Evolutionary conservation across 305 asterid species (phyloP), one percentile per base, ranked within the genome.

Genomic region (Fraxinus nigra): DNA sequence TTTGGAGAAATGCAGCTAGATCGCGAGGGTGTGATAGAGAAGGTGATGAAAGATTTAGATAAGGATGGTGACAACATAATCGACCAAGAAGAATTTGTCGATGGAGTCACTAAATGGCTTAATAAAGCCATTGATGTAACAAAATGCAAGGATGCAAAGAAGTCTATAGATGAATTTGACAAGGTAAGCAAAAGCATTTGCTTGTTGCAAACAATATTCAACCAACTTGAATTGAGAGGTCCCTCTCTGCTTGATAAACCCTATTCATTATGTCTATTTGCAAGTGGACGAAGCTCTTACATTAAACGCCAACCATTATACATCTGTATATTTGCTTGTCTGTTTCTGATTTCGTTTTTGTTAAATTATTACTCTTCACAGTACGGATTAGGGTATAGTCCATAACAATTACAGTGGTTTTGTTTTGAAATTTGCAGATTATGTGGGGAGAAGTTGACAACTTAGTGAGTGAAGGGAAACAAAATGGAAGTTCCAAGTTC

Each of bases 401-500:
- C 75, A 30, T 30, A 69, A 26, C 18, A 26, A 69, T 30, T 28
- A 20, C 80, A 20, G 32, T 79, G 79, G 16, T 24, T 81, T 74
- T 76, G 24, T 18, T 35, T 72, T 78, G 51, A 76, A 74, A 82
- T 40, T 22, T 82, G 85, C 86, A 89, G 92, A 86, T 84, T 6
- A 80, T 81, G 87, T 87, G 91, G 90, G 80, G 81, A 67, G 86
- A 86, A 78, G 87, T 87, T 20, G 90, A 88, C 86, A 54, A 79
- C 6, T 72, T 87, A 75, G 90, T 87, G 7, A 82, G 80, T 34
- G 89, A 78, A 77, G 86, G 54, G 37, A 85, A 86, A 40, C 28
- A 75, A 40, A 78, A 65, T 20, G 88, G 83, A 79, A 79, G 54
- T 22, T 70, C 77, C 76, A 70, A 69, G 75, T 61, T 78, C 32